Base-by-base conservation (phyloP, 371 early-diverging fungal species). In the Rhizopus arrhizus region DNA sequence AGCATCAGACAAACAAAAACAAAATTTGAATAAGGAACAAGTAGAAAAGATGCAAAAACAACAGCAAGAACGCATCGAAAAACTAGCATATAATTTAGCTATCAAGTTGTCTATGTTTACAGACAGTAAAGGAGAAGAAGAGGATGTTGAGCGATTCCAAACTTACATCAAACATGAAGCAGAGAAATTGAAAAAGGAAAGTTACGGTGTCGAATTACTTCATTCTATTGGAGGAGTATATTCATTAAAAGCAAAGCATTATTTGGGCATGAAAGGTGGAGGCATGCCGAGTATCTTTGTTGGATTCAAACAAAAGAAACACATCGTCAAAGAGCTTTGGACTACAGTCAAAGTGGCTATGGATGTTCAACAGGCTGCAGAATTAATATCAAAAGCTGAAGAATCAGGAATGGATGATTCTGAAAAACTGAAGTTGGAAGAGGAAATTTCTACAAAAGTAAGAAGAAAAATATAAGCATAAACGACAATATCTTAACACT, bases 181-280 rank as follows among this genome's bases (percentile, higher is more conserved):
- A 2, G 93, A 95, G 42, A 86, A 88, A 38, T 84, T 98, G 33
- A 93, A 94, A 74, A 69, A 67, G 9, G 98, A 95, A 73, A 90
- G 90, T 46, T 95, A 93, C 60, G 98, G 98, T 22, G 84, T 93
- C 6, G 96, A 96, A 75, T 82, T 98, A 36, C 77, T 98, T 55
- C 93, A 95, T 70, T 86, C 94, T 3, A 89, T 97, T 69, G 98
- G 98, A 34, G 89, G 87, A 64, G 90, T 92, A 2, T 98, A 98
- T 78, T 77, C 83, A 35, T 75, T 89, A 58, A 95, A 93, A 73
- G 92, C 95, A 10, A 86, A 88, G 54, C 93, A 95, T 68, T 89
- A 81, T 65, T 74, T 91, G 56, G 95, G 89, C 58, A 66, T 81
- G 11, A 75, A 48, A 15, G 48, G 48, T 48, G 81, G 81, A 9